Evolutionary conservation across 2,329 filamentous ascomycete species (phyloP).

Genomic region (Coniochaeta ligniaria): DNA sequence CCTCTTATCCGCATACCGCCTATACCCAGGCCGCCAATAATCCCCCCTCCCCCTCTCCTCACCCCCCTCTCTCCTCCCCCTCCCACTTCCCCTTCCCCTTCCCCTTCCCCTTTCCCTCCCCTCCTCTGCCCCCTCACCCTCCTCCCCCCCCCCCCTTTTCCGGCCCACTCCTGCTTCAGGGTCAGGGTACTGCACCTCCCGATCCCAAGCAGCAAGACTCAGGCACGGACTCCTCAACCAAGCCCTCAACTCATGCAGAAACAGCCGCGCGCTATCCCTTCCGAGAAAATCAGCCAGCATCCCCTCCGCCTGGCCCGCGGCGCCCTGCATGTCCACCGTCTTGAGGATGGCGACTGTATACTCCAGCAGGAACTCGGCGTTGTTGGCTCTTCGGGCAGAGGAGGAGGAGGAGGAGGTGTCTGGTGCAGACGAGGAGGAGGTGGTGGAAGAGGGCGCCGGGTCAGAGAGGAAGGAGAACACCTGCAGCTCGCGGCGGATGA

Average conservation of each 20-base stretch:
- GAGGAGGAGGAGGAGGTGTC: not conserved
- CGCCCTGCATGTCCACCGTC: constrained; percentile 73
- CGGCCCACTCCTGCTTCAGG: not conserved
- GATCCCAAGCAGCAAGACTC: constrained; percentile 72
- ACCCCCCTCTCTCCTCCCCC: not conserved
- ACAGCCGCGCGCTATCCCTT: constrained; percentile 61
- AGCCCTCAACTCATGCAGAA: constrained; percentile 76
- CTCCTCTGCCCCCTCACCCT: not conserved
- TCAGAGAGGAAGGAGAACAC: constrained; percentile 66
- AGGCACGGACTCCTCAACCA: constrained; percentile 78
- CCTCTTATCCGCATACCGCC: not conserved
- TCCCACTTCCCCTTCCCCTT: not conserved
- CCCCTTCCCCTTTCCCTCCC: not conserved
- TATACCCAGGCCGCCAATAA: constrained; percentile 11
- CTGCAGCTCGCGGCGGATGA: constrained; percentile 75
- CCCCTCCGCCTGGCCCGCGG: constrained; percentile 70
- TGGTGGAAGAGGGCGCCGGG: not conserved
- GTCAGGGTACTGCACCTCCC: constrained; percentile 62
- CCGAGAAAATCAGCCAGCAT: constrained; percentile 75
- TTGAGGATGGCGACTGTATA: constrained; percentile 81
- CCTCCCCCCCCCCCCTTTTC: not conserved
- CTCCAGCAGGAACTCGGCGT: constrained; percentile 78
- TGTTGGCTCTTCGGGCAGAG: constrained; percentile 38
- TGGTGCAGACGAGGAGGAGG: not conserved
- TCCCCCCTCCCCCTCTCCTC: constrained; percentile 6